A percentile compares a stretch with the other conserved stretches of the same genome.
These are phyloP conservation scores for Castanea mollissima DNA, from an alignment of 306 rosid genomes.

Conservation along the genomic window DNA sequence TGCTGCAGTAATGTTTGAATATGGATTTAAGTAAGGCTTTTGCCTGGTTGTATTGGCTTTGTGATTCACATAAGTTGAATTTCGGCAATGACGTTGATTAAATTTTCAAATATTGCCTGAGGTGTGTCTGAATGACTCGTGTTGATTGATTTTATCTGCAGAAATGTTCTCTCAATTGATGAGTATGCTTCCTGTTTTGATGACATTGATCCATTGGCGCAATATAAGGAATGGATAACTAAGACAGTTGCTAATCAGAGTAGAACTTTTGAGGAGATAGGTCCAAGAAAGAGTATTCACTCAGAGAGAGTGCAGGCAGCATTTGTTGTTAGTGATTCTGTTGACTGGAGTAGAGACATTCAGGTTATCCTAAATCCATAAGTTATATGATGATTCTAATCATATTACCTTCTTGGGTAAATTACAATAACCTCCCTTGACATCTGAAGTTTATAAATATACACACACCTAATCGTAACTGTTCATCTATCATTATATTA, in stretches of 20 bases:
- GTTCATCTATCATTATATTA: no score
- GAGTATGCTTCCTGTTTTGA: constrained; percentile 78
- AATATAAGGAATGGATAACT: constrained; percentile 77
- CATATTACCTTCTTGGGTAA: no score
- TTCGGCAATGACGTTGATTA: neutral
- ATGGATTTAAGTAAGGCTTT: constrained; percentile 73
- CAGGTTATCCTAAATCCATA: constrained; percentile 49
- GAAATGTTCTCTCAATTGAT: constrained; percentile 81
- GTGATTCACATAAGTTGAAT: constrained; percentile 1
- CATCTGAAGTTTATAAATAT: no score
- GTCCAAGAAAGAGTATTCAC: constrained; percentile 37
- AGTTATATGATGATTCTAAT: neutral
- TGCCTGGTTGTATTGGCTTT: constrained; percentile 8
- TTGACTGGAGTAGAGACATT: constrained; percentile 96
- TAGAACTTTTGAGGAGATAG: constrained; percentile 26
- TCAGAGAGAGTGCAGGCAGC: constrained; percentile 77
- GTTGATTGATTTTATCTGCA: constrained; percentile 32
- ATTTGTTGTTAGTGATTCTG: constrained; percentile 83
- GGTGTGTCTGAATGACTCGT: neutral
- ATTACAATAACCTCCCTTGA: no score
- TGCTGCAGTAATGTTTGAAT: constrained; percentile 80
- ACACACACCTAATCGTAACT: no score
- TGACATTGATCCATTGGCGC: constrained; percentile 78
- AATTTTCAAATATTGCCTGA: constrained; percentile 9
- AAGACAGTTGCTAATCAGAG: constrained; percentile 29